phyloP scores from a whole-genome alignment of 1,284 basidiomycete genomes.

The Earliella scabrosa region DNA sequence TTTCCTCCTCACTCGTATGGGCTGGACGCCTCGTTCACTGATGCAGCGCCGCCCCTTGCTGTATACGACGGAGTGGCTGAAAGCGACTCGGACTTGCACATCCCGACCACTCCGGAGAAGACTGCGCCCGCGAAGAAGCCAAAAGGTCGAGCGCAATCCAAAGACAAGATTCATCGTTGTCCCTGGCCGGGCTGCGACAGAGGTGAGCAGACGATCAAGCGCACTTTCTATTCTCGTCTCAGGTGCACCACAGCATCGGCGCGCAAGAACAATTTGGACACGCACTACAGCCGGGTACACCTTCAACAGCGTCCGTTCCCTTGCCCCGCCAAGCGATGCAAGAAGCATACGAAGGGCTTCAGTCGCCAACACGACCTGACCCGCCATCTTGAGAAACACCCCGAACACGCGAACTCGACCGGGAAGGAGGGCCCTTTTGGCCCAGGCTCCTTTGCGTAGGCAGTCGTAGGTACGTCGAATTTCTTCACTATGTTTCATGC shows the following conservation, averaged over 20 bases:
- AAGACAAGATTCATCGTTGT: slow-evolving; percentile 1
- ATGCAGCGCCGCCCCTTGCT: too few relatives aligned
- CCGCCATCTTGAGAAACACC: not conserved
- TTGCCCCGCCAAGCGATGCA: not conserved
- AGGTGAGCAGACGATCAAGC: not conserved
- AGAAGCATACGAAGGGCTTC: not conserved
- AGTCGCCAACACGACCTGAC: not conserved
- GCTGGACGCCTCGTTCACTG: too few relatives aligned
- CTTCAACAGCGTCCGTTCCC: not conserved
- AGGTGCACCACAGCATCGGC: not conserved
- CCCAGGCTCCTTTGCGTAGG: too few relatives aligned
- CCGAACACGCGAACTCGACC: not conserved
- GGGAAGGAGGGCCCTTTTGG: not conserved
- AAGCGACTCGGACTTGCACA: too few relatives aligned
- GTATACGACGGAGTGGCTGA: too few relatives aligned
- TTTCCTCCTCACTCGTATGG: too few relatives aligned
- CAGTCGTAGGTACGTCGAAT: too few relatives aligned
- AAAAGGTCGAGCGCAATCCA: not conserved
- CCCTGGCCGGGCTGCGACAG: not conserved
- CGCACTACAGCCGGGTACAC: slow-evolving; percentile 5
- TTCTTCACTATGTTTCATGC: too few relatives aligned
- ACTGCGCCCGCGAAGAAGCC: not conserved
- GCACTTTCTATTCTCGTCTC: not conserved
- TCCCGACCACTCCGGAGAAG: too few relatives aligned
- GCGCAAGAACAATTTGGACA: not conserved